Base-by-base conservation (phyloP, 371 early-diverging fungal species). In the Mortierella sp. region DNA sequence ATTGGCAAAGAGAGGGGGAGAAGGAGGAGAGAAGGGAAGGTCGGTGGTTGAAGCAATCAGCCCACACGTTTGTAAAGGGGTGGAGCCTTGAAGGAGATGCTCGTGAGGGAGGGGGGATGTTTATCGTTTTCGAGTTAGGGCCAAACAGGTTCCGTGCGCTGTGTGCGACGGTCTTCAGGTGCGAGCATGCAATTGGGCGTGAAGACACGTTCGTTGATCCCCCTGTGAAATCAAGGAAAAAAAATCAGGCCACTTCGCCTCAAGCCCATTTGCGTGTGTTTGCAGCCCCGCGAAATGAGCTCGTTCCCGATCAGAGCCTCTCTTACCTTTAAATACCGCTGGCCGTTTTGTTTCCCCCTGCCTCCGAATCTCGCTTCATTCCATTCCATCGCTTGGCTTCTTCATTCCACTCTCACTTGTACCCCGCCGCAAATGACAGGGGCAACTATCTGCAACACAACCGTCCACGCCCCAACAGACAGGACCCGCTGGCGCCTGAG, bases 401-500 rank as follows among this genome's bases (percentile, higher is more conserved):
- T 69, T 69, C 61, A 43, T 64, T 75, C 46, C 43, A 31, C 53
- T 43, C 59, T 53, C 24, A 40, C n/a, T 44, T 53, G 37, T 46
- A 26, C 61, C 28, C 14, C 57, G 48, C 21, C 37, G 55, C 34
- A 26, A 5, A 84, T 84, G 84, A 72, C 80, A 26, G 84, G 80
- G 31, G 46, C 72, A 24, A 55, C 69, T 40, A 72, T 72, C 48
- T 53, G 57, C 67, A 34, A 67, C 21, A 37, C 67, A 37, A 44
- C 71, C 16, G 44, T 53, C 43, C 86, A 86, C 34, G 28, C 13
- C 19, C 79, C 86, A 8, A 96, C 96, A 31, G 95, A 97, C 88
- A 90, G 93, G 53, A 83, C 83, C 37, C 90, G 93, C 48, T 98
- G 98, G 98, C 91, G 96, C 26, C 88, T 98, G 28, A 88, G 90